These are phyloP conservation scores for Polygonum maritimum DNA, from an alignment of 148 eudicot species.

Conservation along the genomic window DNA sequence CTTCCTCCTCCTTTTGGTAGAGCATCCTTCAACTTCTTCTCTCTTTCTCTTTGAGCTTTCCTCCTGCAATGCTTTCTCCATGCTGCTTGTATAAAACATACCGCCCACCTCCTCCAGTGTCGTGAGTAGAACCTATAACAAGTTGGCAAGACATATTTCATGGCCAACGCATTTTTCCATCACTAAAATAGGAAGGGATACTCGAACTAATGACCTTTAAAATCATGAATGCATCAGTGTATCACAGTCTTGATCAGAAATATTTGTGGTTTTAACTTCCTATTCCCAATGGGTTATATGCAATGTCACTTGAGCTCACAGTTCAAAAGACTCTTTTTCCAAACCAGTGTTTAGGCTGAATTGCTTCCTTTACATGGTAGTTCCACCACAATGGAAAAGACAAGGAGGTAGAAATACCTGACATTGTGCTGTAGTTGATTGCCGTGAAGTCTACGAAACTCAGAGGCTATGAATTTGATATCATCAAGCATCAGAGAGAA, in stretches of 20 bases:
- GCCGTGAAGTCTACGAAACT: neutral
- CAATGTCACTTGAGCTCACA: too few species aligned
- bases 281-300: too few species aligned
- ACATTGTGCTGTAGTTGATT: neutral
- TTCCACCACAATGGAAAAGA: neutral
- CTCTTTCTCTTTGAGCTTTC: neutral
- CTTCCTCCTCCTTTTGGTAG: constrained; percentile 4
- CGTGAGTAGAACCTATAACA: too few species aligned
- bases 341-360: too few species aligned
- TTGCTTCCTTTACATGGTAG: too few species aligned
- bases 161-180: too few species aligned
- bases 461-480: neutral
- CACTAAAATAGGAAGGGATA: too few species aligned
- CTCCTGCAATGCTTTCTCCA: neutral
- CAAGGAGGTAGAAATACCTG: neutral
- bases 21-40: neutral
- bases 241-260: neutral
- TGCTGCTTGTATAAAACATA: too few species aligned
- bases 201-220: too few species aligned
- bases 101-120: too few species aligned
- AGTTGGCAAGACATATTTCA: too few species aligned
- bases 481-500: constrained; percentile 2
- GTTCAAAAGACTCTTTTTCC: too few species aligned
- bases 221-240: neutral
- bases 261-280: neutral